Evolutionary conservation across 495 filamentous ascomycete species (phyloP).

Genomic region (Aspergillus olivimuriae): DNA sequence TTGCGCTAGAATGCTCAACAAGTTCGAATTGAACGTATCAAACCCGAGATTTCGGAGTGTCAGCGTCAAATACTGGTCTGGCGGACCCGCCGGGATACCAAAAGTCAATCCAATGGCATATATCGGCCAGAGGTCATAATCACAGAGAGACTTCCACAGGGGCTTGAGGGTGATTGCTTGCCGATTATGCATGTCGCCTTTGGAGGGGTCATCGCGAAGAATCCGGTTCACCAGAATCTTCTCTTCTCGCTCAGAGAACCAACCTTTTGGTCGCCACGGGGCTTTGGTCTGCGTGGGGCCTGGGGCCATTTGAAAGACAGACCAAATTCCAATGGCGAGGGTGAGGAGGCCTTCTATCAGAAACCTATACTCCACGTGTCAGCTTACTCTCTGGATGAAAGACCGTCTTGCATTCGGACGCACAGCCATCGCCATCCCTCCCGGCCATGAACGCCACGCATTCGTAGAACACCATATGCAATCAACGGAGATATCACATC

Average conservation of each 20-base stretch:
- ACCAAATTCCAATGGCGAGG: slow-evolving; percentile 42
- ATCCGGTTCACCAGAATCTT: slow-evolving; percentile 56
- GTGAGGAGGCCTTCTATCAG: slow-evolving; percentile 51
- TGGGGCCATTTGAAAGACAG: slow-evolving; percentile 50
- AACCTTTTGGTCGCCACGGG: slow-evolving; percentile 51
- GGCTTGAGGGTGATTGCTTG: slow-evolving; percentile 37
- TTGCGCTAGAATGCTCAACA: too few relatives aligned
- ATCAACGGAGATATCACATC: slow-evolving; percentile 35
- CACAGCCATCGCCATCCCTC: slow-evolving; percentile 27
- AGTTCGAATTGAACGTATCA: slow-evolving; percentile 34
- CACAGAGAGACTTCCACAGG: slow-evolving; percentile 40
- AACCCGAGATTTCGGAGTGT: slow-evolving; percentile 47
- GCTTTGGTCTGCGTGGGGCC: slow-evolving; percentile 44
- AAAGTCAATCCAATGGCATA: slow-evolving; percentile 45
- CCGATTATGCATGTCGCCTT: slow-evolving; percentile 57
- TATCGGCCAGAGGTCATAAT: slow-evolving; percentile 54
- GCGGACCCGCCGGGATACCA: slow-evolving; percentile 42
- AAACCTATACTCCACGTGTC: too few relatives aligned
- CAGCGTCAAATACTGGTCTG: slow-evolving; percentile 41
- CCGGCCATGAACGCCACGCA: slow-evolving; percentile 26
- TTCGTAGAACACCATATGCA: slow-evolving; percentile 40
- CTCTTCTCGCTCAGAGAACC: slow-evolving; percentile 57
- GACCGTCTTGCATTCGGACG: too few relatives aligned
- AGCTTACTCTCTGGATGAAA: neutral
- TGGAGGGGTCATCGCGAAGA: slow-evolving; percentile 57